Percentiles rank a stretch among this genome's conserved stretches.
Conservation (phyloP, 2,329 filamentous ascomycete species). For the Ceratocystis albifundus region DNA sequence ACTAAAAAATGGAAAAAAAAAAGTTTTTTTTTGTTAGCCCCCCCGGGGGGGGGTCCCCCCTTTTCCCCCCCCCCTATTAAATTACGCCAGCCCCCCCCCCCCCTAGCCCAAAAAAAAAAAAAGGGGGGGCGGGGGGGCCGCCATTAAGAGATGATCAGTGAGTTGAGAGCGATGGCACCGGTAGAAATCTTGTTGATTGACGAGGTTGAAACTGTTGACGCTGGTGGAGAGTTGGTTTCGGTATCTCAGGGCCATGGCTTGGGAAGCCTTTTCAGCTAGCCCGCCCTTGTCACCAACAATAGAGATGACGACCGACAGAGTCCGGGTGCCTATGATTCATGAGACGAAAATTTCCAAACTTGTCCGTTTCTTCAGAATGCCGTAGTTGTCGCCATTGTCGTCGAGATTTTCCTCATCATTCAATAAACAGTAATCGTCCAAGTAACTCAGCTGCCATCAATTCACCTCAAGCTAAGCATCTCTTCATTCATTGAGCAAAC, state of each 20-base stretch:
- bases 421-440: not conserved
- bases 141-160: constrained; percentile 4
- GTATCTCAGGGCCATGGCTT: not conserved
- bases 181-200: not conserved
- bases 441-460: not conserved
- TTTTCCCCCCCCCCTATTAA: too few relatives aligned
- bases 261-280: not conserved
- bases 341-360: not conserved
- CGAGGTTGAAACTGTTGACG: not conserved
- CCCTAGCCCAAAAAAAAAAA: too few relatives aligned
- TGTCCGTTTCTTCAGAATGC: not conserved
- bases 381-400: not conserved
- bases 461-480: not conserved
- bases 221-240: not conserved
- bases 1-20: constrained; percentile 31
- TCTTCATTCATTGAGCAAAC: constrained; percentile 13
- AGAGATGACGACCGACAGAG: not conserved
- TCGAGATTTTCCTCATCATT: not conserved
- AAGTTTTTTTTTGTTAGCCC: too few relatives aligned
- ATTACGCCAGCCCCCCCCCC: not conserved
- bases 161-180: not conserved
- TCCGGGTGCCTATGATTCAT: not conserved
- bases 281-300: not conserved
- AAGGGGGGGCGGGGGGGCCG: too few relatives aligned
- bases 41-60: too few relatives aligned